Conservation (phyloP, 2,329 filamentous ascomycete genomes). For the Fusarium nodosum region DNA sequence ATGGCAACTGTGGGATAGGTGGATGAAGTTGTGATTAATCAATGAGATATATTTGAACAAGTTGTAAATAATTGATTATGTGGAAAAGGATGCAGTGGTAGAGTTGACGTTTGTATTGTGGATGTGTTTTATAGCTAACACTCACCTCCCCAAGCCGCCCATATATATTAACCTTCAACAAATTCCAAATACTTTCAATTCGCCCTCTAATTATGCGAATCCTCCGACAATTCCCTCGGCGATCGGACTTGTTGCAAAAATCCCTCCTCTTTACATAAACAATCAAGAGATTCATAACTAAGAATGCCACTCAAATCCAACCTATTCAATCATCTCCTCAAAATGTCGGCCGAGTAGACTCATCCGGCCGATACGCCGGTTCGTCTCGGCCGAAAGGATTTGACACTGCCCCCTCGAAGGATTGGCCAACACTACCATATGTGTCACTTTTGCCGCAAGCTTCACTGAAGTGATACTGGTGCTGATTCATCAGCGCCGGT, state of each 20-base stretch:
- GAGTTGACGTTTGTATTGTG: background rate
- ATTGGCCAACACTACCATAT: background rate
- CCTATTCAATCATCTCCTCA: constrained; percentile 12
- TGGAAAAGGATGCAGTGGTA: accelerated
- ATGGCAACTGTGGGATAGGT: constrained; percentile 45
- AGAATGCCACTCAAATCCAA: constrained; percentile 1
- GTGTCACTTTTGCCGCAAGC: background rate
- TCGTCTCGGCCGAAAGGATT: constrained; percentile 15
- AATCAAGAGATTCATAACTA: background rate
- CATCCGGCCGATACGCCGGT: constrained; percentile 18
- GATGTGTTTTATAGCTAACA: background rate
- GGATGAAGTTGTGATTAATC: accelerated
- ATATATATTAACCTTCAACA: constrained; percentile 24
- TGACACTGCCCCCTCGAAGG: background rate
- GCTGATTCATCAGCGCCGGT: constrained; percentile 16
- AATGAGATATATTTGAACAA: accelerated
- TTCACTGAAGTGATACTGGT: background rate
- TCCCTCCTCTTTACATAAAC: background rate
- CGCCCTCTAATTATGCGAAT: accelerated
- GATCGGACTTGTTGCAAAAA: constrained; percentile 17
- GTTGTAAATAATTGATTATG: too few relatives aligned
- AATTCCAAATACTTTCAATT: accelerated
- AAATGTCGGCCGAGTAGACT: constrained; percentile 3
- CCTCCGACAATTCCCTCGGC: background rate
- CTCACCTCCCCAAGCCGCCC: background rate